Percentiles rank a stretch among this genome's conserved stretches.
Evolutionary conservation across 1,284 basidiomycete genomes (phyloP).

Genomic region (Melampsora americana): DNA sequence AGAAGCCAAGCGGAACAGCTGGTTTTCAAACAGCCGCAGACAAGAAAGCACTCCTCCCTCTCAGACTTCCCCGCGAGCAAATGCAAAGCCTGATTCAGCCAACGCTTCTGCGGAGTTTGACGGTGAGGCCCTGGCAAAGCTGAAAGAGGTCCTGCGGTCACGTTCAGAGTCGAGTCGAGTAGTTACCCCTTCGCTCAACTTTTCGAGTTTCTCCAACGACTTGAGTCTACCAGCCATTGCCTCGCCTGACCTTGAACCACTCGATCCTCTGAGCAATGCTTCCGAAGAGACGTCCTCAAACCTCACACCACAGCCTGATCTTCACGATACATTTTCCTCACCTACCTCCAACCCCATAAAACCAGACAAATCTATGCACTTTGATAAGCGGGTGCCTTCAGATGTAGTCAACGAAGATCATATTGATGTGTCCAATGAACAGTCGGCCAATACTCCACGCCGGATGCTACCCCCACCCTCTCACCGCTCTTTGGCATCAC

Average conservation of each 20-base stretch:
- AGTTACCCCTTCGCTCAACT: neutral
- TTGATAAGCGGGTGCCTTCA: neutral
- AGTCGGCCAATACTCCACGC: neutral
- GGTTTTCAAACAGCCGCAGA: slow-evolving; percentile 36
- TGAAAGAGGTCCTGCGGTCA: slow-evolving; percentile 25
- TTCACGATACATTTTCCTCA: neutral
- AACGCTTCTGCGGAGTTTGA: slow-evolving; percentile 28
- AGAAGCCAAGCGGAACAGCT: slow-evolving; percentile 39
- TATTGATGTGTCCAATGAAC: slow-evolving; percentile 16
- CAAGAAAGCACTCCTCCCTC: slow-evolving; percentile 25
- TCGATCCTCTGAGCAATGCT: slow-evolving; percentile 12
- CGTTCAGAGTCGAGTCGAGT: slow-evolving; percentile 22
- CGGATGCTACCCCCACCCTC: slow-evolving; percentile 33
- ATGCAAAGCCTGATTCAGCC: neutral
- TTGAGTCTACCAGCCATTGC: neutral
- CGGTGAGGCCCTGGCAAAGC: slow-evolving; percentile 28
- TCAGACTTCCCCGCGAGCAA: neutral
- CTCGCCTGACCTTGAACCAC: slow-evolving; percentile 24
- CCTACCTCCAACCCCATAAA: neutral
- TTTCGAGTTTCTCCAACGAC: neutral
- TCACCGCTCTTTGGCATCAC: slow-evolving; percentile 11
- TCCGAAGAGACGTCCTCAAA: slow-evolving; percentile 42
- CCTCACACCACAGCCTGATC: slow-evolving; percentile 1
- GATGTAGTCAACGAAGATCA: neutral
- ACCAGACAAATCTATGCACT: neutral